These are phyloP conservation scores for Pyrenophora tritici-repentis DNA, from an alignment of 2,329 filamentous ascomycete genomes.

Conservation along the genomic window DNA sequence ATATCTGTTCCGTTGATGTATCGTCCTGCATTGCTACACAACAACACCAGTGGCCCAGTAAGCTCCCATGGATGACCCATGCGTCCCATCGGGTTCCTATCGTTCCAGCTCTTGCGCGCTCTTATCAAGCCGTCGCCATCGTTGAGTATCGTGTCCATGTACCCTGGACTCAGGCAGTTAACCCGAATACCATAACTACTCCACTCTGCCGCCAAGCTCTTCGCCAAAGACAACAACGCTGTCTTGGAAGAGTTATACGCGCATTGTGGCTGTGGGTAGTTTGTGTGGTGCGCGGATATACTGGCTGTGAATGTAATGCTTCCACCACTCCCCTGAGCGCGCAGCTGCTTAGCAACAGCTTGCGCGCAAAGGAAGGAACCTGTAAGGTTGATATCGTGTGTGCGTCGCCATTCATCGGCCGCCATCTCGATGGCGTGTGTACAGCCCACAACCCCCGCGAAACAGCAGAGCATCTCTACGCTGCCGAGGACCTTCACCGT, in stretches of 20 bases:
- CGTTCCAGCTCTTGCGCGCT: conserved; percentile 61
- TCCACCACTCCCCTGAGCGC: conserved; percentile 56
- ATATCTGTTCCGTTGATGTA: conserved; percentile 74
- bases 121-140: conserved; percentile 64
- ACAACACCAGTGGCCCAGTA: conserved; percentile 64
- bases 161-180: conserved; percentile 73
- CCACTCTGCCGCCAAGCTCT: conserved; percentile 74
- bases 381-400: conserved; percentile 73
- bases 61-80: conserved; percentile 69
- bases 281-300: conserved; percentile 70
- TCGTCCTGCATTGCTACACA: conserved; percentile 64
- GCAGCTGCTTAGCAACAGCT: conserved; percentile 57
- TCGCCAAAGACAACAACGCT: conserved; percentile 66
- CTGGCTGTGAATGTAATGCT: conserved; percentile 69
- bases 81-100: conserved; percentile 65
- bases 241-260: conserved; percentile 76
- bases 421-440: conserved; percentile 65
- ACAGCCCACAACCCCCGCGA: conserved; percentile 71
- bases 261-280: conserved; percentile 73
- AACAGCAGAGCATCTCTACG: conserved; percentile 64
- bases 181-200: conserved; percentile 70
- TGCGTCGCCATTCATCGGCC: conserved; percentile 63
- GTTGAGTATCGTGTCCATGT: conserved; percentile 78
- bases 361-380: conserved; percentile 73
- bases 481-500: conserved; percentile 54